Conservation (phyloP, 1,139 yeast genomes). For the Candida sojae region DNA sequence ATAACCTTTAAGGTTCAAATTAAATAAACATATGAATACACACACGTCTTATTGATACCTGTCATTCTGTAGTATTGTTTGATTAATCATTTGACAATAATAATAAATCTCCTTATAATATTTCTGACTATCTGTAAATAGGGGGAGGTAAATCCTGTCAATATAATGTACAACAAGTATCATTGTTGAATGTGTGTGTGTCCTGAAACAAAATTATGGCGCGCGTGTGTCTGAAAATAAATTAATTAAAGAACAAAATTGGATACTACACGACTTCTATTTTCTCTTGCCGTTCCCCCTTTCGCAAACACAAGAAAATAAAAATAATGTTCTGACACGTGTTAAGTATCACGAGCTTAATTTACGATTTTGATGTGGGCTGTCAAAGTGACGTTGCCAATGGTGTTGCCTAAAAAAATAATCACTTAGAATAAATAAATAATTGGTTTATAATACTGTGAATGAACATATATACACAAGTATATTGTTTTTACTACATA, state of each 20-base stretch:
- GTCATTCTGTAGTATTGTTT: too few species aligned
- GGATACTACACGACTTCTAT: background rate
- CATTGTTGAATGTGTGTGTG: too few species aligned
- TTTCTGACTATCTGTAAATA: too few species aligned
- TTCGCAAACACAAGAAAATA: background rate
- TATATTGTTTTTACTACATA: constrained; percentile 17
- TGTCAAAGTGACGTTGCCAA: background rate
- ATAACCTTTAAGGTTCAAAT: too few species aligned
- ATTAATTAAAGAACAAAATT: background rate
- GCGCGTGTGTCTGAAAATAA: background rate
- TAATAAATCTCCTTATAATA: too few species aligned
- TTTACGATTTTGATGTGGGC: background rate
- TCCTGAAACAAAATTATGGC: background rate
- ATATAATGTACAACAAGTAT: too few species aligned
- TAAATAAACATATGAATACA: too few species aligned
- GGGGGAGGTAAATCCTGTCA: too few species aligned
- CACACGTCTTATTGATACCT: too few species aligned
- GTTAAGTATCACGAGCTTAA: background rate
- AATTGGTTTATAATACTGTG: background rate
- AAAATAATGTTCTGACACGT: background rate
- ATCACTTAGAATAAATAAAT: background rate
- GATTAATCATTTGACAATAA: too few species aligned
- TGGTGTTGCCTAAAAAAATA: background rate
- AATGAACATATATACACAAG: background rate
- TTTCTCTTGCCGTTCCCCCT: background rate